Conservation (phyloP, 495 filamentous ascomycete genomes). For the Penicillium bovifimosum region DNA sequence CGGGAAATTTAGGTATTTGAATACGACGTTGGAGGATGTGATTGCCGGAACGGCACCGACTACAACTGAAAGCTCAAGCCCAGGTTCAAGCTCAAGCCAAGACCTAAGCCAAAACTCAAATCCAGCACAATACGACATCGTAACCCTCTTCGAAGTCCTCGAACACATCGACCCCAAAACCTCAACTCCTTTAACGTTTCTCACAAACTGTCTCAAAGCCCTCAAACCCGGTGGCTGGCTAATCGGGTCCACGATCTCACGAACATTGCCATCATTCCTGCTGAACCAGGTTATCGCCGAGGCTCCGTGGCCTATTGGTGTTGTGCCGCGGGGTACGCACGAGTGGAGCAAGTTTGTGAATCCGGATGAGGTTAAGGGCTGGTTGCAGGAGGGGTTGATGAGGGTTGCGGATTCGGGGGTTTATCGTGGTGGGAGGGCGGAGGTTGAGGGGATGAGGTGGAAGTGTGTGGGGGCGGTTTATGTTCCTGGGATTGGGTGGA, state of each 20-base stretch:
- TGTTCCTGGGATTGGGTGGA: slow-evolving; percentile 89
- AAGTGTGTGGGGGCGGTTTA: slow-evolving; percentile 64
- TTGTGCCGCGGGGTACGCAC: slow-evolving; percentile 90
- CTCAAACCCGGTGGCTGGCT: slow-evolving; percentile 91
- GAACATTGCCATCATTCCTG: slow-evolving; percentile 80
- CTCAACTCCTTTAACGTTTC: slow-evolving; percentile 61
- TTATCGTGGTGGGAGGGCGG: slow-evolving; percentile 48
- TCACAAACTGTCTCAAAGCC: slow-evolving; percentile 60
- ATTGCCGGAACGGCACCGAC: slow-evolving; percentile 14
- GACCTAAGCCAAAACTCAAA: too few relatives aligned
- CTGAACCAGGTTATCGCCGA: slow-evolving; percentile 92
- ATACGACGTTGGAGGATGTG: slow-evolving; percentile 65
- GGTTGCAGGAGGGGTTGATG: slow-evolving; percentile 46
- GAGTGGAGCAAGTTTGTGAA: slow-evolving; percentile 96
- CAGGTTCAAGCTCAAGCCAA: background rate
- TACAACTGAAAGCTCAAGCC: background rate
- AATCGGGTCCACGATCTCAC: slow-evolving; percentile 81
- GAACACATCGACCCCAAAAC: slow-evolving; percentile 65
- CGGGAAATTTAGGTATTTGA: slow-evolving; percentile 62
- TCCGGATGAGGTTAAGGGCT: slow-evolving; percentile 67
- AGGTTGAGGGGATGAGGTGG: slow-evolving; percentile 57
- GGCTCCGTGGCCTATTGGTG: slow-evolving; percentile 64
- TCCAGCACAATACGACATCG: slow-evolving; percentile 55
- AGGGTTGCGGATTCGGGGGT: slow-evolving; percentile 33
- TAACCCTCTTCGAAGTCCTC: slow-evolving; percentile 88